Evolutionary conservation across 495 filamentous ascomycete genomes (phyloP).

Genomic region (Penicillium diatomitis): DNA sequence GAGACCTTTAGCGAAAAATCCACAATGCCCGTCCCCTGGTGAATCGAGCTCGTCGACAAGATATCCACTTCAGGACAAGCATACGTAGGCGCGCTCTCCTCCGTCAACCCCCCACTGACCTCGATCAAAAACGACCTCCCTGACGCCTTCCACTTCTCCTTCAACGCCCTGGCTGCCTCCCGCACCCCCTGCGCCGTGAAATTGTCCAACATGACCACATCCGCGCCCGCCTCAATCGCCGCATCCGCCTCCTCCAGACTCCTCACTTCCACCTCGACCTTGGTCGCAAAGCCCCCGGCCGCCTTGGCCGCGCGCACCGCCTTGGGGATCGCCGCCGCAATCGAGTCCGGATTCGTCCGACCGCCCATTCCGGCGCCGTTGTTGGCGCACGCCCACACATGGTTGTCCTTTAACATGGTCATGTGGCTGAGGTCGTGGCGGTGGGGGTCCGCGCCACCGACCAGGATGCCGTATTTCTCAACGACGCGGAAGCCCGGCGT

Average conservation of each 20-base stretch:
- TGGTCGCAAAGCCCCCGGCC: constrained; percentile 79
- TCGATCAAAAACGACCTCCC: constrained; percentile 65
- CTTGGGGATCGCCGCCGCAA: constrained; percentile 62
- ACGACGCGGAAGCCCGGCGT: constrained; percentile 93
- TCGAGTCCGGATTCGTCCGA: constrained; percentile 8
- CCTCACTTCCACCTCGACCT: constrained; percentile 93
- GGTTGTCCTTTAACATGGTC: constrained; percentile 99
- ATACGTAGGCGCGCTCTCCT: constrained; percentile 72
- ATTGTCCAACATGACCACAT: constrained; percentile 97
- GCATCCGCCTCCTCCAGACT: constrained; percentile 80
- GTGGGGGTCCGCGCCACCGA: constrained; percentile 86
- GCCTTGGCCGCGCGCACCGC: constrained; percentile 78
- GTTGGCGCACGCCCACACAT: constrained; percentile 74
- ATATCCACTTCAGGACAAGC: constrained; percentile 88
- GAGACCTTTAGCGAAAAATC: constrained; percentile 93
- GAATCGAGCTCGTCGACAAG: constrained; percentile 89
- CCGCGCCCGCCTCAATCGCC: constrained; percentile 81
- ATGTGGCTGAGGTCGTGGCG: constrained; percentile 85
- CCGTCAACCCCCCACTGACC: constrained; percentile 83
- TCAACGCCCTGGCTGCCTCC: constrained; percentile 59
- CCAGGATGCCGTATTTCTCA: constrained; percentile 95
- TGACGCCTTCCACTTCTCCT: constrained; percentile 63
- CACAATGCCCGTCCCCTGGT: constrained; percentile 86
- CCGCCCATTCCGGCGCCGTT: constrained; percentile 24
- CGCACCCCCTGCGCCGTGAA: constrained; percentile 70